Base-by-base conservation (phyloP, 73 alveolate genomes). In the Tetrahymena borealis region DNA sequence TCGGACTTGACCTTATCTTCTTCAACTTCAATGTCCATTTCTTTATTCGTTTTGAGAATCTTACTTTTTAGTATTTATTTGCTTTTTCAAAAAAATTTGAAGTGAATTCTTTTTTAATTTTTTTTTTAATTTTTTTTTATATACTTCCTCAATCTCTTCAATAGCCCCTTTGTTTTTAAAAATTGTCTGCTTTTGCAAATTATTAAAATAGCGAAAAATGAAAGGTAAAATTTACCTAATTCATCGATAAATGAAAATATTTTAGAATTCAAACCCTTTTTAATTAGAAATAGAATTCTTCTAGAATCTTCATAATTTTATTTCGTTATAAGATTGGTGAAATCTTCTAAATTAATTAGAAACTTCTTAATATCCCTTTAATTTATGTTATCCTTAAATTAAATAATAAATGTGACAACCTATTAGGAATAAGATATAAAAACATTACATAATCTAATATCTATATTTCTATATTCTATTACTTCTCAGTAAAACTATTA, bases 1-100 rank as follows among this genome's bases (percentile, higher is more conserved):
- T 97, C 99, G 91, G 98, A 97, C 77, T 38, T 77, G 43, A 91
- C 79, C 92, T 94, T 94, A 77, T 92, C 60, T 85, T 40, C 90
- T 92, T 92, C 91, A 37, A 78, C 37, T 28, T 92, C 93, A 39
- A 91, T 33, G 18, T 33, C 11, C 18, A 90, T 90, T 12, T 90
- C 78, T 18, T 42, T 91, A 32, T 39, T 16, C 24, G 41, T 33
- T 40, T 40, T 4, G 1, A 32, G 7, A 35, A 15, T 91, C 40
- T 18, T 40, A 39, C 38, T 91, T 40, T 41, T 38, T 40, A 20
- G 40, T 90, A 33, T 90, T 90, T 20, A n/a, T 13, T 31, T 78
- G 12, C 38, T 31, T 41, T 60, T 60, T 18, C 9, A 15, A 60
- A 60, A 60, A 60, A 60, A 24, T n/a, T 60, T 32, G 28, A 60